phyloP scores from a whole-genome alignment of 768 basidiomycete genomes.

The Suillus placidus region DNA sequence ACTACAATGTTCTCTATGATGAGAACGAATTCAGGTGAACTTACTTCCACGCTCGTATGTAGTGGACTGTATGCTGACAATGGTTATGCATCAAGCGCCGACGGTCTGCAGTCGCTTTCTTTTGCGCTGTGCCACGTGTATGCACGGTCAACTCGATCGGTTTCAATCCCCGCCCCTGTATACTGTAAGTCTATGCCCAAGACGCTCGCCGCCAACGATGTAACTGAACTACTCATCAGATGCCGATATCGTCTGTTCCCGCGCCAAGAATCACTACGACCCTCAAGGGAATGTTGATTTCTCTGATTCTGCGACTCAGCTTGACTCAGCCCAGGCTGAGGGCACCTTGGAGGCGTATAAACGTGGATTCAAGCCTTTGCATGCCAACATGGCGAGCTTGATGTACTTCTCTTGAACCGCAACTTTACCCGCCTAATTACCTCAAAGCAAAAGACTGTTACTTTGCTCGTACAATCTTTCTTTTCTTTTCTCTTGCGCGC shows the following conservation, averaged over 20 bases:
- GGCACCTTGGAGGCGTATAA: slow-evolving; percentile 51
- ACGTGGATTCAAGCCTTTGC: slow-evolving; percentile 57
- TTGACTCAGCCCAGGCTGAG: slow-evolving; percentile 43
- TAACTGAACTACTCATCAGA: slow-evolving; percentile 44
- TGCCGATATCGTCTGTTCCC: slow-evolving; percentile 74
- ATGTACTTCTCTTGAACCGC: slow-evolving; percentile 61
- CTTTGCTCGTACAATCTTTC: not conserved
- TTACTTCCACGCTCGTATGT: not conserved
- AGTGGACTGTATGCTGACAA: slow-evolving; percentile 12
- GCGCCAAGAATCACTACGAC: slow-evolving; percentile 81
- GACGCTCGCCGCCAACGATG: not conserved
- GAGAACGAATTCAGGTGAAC: slow-evolving; percentile 65
- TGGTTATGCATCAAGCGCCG: slow-evolving; percentile 44
- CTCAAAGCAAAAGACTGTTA: not conserved
- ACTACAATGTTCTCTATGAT: slow-evolving; percentile 48
- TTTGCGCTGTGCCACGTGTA: slow-evolving; percentile 83
- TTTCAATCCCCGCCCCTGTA: slow-evolving; percentile 81
- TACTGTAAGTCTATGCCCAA: slow-evolving; percentile 55
- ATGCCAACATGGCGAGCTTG: slow-evolving; percentile 47
- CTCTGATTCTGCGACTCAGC: slow-evolving; percentile 58
- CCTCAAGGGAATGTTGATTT: slow-evolving; percentile 60
- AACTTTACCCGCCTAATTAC: not conserved
- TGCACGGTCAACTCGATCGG: slow-evolving; percentile 77
- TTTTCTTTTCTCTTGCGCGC: too few species aligned
- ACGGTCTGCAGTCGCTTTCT: slow-evolving; percentile 68